Percentiles rank a stretch among this genome's conserved stretches.
Conservation (phyloP, 1,284 basidiomycete species). For the Apiotrichum siamense region DNA sequence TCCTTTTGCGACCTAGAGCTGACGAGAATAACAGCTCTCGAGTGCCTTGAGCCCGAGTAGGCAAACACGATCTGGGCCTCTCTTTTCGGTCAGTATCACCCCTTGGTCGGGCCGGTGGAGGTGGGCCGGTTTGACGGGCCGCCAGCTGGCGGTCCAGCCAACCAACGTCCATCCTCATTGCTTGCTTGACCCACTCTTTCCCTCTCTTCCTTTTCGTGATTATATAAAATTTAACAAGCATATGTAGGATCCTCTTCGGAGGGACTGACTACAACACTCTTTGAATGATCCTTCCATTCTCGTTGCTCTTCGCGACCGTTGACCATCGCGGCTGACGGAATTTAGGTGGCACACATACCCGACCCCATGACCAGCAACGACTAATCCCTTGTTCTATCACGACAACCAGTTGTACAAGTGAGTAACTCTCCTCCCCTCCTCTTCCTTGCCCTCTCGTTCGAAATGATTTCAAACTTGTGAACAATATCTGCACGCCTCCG, state of each 20-base stretch:
- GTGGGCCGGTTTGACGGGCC: too few relatives aligned
- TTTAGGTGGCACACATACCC: neutral
- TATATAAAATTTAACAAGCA: constrained; percentile 44
- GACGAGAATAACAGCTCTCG: neutral
- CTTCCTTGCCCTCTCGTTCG: neutral
- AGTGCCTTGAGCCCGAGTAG: too few relatives aligned
- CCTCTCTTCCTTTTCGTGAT: constrained; percentile 26
- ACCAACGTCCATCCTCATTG: too few relatives aligned
- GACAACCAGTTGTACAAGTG: constrained; percentile 2
- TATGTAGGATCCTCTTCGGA: constrained; percentile 45
- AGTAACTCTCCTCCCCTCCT: neutral
- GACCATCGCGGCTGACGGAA: neutral
- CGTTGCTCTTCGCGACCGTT: neutral
- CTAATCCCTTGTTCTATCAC: neutral
- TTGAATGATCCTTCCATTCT: constrained; percentile 27
- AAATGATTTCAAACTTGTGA: constrained; percentile 19
- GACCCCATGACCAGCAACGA: neutral
- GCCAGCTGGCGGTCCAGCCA: too few relatives aligned
- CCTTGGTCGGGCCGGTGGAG: too few relatives aligned
- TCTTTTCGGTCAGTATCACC: too few relatives aligned
- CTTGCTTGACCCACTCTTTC: neutral
- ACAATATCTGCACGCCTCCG: constrained; percentile 23
- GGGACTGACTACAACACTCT: constrained; percentile 39
- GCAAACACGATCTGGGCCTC: too few relatives aligned
- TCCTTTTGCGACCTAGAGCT: neutral